Evolutionary conservation across 2,329 filamentous ascomycete species (phyloP).

Genomic region (Mollisiaceae sp.): DNA sequence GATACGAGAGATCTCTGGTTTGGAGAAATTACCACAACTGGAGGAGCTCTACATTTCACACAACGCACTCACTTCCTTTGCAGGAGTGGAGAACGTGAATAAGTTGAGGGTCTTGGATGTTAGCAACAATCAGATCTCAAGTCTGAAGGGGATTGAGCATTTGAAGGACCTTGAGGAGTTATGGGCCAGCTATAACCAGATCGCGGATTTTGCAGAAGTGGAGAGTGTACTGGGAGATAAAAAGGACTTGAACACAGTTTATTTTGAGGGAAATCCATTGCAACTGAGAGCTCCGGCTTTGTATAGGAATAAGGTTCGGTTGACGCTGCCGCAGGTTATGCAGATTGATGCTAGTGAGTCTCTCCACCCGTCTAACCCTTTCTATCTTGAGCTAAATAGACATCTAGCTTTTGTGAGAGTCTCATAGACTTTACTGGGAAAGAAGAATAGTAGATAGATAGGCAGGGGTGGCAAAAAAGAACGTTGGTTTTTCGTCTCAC

Average conservation of each 20-base stretch:
- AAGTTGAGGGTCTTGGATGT: slow-evolving; percentile 82
- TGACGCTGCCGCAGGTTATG: slow-evolving; percentile 84
- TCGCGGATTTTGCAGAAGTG: slow-evolving; percentile 81
- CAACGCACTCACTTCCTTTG: slow-evolving; percentile 81
- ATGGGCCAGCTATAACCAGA: slow-evolving; percentile 90
- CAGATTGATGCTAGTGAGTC: slow-evolving; percentile 98
- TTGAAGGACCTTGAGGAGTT: slow-evolving; percentile 82
- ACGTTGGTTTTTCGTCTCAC: not conserved
- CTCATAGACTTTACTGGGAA: slow-evolving; percentile 30
- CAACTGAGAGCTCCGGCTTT: slow-evolving; percentile 80
- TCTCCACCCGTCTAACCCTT: not conserved
- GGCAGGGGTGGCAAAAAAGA: not conserved
- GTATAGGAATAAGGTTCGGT: slow-evolving; percentile 90
- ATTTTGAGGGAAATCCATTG: slow-evolving; percentile 93
- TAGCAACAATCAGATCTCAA: slow-evolving; percentile 82
- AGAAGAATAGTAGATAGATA: not conserved
- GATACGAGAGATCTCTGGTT: slow-evolving; percentile 76
- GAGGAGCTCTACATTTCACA: slow-evolving; percentile 97
- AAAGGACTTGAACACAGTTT: slow-evolving; percentile 82
- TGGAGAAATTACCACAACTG: slow-evolving; percentile 74
- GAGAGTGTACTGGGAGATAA: slow-evolving; percentile 81
- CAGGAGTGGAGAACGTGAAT: slow-evolving; percentile 69
- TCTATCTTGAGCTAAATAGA: slow-evolving; percentile 1
- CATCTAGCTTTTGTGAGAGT: slow-evolving; percentile 42
- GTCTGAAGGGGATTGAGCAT: slow-evolving; percentile 72